Evolutionary conservation across 129 eudicot genomes (phyloP).

Genomic region (Ambrosia trifida): DNA sequence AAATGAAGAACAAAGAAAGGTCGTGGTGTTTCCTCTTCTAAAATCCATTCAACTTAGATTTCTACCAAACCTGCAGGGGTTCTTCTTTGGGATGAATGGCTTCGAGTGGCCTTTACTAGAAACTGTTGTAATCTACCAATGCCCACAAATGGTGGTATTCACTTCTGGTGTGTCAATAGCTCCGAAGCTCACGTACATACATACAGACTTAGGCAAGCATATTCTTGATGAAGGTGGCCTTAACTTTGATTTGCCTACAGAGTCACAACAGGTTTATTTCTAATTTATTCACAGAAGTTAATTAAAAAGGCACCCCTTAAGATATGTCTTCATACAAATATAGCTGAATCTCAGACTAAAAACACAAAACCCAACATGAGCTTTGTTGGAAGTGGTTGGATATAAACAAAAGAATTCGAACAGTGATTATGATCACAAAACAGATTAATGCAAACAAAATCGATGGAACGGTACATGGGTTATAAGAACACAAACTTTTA

Average conservation of each 20-base stretch:
- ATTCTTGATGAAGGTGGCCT: neutral
- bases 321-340: neutral
- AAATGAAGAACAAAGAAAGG: constrained; percentile 2
- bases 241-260: neutral
- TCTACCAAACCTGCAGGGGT: constrained; percentile 3
- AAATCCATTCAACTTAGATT: neutral
- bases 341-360: neutral
- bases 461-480: too few relatives aligned
- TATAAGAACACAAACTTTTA: too few relatives aligned
- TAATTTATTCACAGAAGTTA: neutral
- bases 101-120: constrained; percentile 4
- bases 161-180: neutral
- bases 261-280: neutral
- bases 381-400: neutral
- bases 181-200: constrained; percentile 9
- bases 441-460: too few relatives aligned
- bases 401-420: too few relatives aligned
- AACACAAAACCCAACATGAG: neutral
- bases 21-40: constrained; percentile 12
- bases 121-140: neutral
- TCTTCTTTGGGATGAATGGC: constrained; percentile 20
- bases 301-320: neutral
- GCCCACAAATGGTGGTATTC: constrained; percentile 14
- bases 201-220: constrained; percentile 13
- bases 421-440: neutral